These are phyloP conservation scores for Boechera divaricarpa DNA, from an alignment of 345 rosid species.

Conservation along the genomic window DNA sequence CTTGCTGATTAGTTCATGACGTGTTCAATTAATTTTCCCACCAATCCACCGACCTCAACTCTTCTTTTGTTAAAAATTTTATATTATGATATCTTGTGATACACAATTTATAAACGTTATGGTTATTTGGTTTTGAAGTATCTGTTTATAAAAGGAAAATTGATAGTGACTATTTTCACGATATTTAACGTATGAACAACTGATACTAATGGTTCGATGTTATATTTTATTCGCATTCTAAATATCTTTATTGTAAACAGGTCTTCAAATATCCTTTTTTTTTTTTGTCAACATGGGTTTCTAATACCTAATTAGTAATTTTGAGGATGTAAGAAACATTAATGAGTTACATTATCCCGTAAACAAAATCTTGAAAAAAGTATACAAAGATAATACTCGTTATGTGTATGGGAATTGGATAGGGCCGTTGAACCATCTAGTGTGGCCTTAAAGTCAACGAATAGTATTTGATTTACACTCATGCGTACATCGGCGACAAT, in stretches of 20 bases:
- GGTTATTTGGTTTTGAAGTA: constrained; percentile 22
- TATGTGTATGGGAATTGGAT: constrained; percentile 24
- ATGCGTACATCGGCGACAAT: constrained; percentile 25
- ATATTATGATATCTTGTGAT: constrained; percentile 7
- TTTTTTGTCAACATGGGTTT: not conserved
- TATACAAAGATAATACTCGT: not conserved
- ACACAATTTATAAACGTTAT: not conserved
- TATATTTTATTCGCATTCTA: not conserved
- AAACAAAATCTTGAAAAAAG: not conserved
- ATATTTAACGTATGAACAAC: not conserved
- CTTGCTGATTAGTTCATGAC: constrained; percentile 42
- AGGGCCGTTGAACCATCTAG: constrained; percentile 37
- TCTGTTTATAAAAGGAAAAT: not conserved
- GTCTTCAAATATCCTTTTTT: not conserved
- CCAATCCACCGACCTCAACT: constrained; percentile 43
- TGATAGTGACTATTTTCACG: not conserved
- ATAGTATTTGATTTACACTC: constrained; percentile 20
- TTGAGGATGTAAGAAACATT: constrained; percentile 9
- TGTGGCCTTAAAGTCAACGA: constrained; percentile 30
- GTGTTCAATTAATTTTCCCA: constrained; percentile 41
- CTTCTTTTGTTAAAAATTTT: constrained; percentile 12
- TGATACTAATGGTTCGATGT: not conserved
- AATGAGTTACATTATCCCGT: not conserved
- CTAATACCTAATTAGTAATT: not conserved
- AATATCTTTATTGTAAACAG: not conserved